Conservation (phyloP, 148 eudicot species). For the Rheum nobile region DNA sequence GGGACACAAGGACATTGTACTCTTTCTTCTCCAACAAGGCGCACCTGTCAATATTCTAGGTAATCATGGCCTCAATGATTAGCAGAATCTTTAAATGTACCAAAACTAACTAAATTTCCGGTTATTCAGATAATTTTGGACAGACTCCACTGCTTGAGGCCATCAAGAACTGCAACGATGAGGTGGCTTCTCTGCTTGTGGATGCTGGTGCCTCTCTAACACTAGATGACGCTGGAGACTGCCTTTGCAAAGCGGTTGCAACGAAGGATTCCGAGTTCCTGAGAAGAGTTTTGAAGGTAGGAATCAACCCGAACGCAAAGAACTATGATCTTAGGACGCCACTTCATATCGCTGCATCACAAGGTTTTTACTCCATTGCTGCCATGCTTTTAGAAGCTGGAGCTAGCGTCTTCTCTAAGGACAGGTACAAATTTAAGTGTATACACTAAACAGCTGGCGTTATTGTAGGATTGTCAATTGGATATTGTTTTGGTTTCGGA, state of each 20-base stretch:
- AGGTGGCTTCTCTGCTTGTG: slow-evolving; percentile 46
- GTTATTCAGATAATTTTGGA: slow-evolving; percentile 56
- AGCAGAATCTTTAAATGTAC: background rate
- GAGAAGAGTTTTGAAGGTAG: slow-evolving; percentile 42
- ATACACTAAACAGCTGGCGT: background rate
- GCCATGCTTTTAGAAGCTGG: slow-evolving; percentile 73
- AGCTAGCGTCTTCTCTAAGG: slow-evolving; percentile 55
- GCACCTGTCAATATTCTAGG: slow-evolving; percentile 53
- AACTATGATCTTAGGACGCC: slow-evolving; percentile 75
- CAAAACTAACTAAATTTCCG: background rate
- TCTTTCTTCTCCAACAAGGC: slow-evolving; percentile 58
- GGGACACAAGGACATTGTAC: slow-evolving; percentile 56
- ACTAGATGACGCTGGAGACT: slow-evolving; percentile 50
- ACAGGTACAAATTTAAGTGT: slow-evolving; percentile 33
- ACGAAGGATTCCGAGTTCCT: slow-evolving; percentile 52
- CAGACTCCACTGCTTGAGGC: slow-evolving; percentile 76
- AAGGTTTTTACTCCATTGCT: slow-evolving; percentile 59
- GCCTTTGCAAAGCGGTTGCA: slow-evolving; percentile 47
- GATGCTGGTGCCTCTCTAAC: slow-evolving; percentile 44
- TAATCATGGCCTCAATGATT: slow-evolving; percentile 6
- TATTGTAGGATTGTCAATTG: no score
- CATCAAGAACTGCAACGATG: slow-evolving; percentile 58
- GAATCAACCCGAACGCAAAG: slow-evolving; percentile 59
- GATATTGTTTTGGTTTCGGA: background rate
- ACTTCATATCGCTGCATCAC: slow-evolving; percentile 71